Evolutionary conservation across 2,329 filamentous ascomycete genomes (phyloP).

Genomic region (Colletotrichum brevisporum): DNA sequence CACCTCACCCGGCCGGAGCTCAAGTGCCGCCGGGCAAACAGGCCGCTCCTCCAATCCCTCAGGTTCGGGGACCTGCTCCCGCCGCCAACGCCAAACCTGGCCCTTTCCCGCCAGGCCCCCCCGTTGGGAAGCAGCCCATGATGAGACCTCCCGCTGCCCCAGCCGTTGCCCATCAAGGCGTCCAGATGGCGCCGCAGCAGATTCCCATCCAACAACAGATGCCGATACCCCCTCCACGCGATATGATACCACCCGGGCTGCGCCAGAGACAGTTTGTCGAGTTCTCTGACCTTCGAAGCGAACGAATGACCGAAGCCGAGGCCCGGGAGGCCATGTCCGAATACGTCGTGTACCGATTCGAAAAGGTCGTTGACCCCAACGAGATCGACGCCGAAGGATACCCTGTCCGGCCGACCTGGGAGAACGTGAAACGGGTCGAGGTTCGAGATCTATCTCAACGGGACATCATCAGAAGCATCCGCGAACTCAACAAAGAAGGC

Average conservation of each 20-base stretch:
- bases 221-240: slow-evolving; percentile 22
- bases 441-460: slow-evolving; percentile 55
- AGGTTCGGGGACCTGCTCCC: background rate
- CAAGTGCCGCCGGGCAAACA: background rate
- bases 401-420: slow-evolving; percentile 56
- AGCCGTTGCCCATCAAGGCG: background rate
- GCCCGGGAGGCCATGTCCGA: slow-evolving; percentile 56
- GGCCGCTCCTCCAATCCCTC: slow-evolving; percentile 18
- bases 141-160: slow-evolving; percentile 1
- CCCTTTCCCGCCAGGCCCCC: slow-evolving; percentile 4
- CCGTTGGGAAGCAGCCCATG: background rate
- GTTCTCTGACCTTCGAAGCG: slow-evolving; percentile 54
- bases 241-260: slow-evolving; percentile 39
- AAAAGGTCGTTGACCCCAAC: slow-evolving; percentile 53
- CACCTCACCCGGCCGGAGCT: slow-evolving; percentile 14
- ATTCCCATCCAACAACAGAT: slow-evolving; percentile 7
- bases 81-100: background rate
- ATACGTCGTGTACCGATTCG: slow-evolving; percentile 58
- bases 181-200: slow-evolving; percentile 7
- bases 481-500: slow-evolving; percentile 53
- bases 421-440: slow-evolving; percentile 50
- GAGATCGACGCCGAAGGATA: slow-evolving; percentile 55
- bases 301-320: slow-evolving; percentile 54
- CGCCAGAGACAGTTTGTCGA: slow-evolving; percentile 41
- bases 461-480: slow-evolving; percentile 55